Base-by-base conservation (phyloP, 1,284 basidiomycete genomes). In the Ganoderma sinense region DNA sequence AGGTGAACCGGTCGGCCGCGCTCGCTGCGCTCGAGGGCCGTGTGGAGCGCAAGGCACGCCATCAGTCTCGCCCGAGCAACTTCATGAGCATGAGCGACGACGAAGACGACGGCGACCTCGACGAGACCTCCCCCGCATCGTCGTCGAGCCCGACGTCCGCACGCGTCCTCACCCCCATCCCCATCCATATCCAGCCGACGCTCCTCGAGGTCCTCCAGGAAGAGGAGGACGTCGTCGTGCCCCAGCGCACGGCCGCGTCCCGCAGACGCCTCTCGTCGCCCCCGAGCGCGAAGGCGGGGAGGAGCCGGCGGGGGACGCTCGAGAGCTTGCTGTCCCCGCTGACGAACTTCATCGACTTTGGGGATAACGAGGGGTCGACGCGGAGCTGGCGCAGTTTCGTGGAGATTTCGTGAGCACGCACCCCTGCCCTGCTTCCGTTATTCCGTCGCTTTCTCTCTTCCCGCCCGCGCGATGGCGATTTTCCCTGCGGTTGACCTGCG, bases 71-170 rank as follows among this genome's bases (percentile, higher is more conserved):
- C 64, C 73, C 78, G 70, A 80, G 82, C 36, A 89, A 90, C 78
- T 91, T 91, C 74, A 91, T 91, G 87, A 88, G 82, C 81, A 85
- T 90, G 83, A 86, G 83, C 70, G 89, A 90, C 69, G 89, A 90
- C 73, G 89, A 89, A 48, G 87, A 87, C 53, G 86, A 85, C 0
- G 80, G 79, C 31, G 75, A 74, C 16, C 62, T 68, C 3, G 69
- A 66, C n/a, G 73, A 71, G 23, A 39, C 8, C 1, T n/a, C 67
- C 8, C 36, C 45, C 26, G 51, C 62, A 7, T 26, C 66, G 2
- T 14, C 58, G 16, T 62, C 56, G 11, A 56, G 53, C 10, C 51
- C 59, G 11, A 4, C 48, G 23, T 36, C 69, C 18, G 61, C 61
- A 0, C 59, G 66, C 13, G 13, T 40, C 59, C 11, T 26, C 11